Evolutionary conservation across 345 rosid genomes (phyloP).

Genomic region (Eucalyptus polyanthemos): DNA sequence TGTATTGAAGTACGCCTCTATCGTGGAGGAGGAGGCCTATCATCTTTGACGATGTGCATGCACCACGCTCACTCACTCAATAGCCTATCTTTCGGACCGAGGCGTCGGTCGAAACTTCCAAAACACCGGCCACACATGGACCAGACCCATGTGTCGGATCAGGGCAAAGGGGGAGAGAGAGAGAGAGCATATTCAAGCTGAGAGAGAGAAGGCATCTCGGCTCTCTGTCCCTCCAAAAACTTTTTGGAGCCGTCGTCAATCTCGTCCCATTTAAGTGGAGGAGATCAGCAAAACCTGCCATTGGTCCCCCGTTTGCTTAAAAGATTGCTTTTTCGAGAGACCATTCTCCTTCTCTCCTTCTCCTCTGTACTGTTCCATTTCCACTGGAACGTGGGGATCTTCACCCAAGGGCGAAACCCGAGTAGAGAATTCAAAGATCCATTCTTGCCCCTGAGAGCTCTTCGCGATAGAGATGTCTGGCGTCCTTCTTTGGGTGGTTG

Average conservation of each 20-base stretch:
- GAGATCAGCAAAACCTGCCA: not conserved
- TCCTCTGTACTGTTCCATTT: not conserved
- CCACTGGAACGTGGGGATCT: not conserved
- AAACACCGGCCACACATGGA: not conserved
- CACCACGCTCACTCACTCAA: not conserved
- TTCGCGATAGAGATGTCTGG: conserved; percentile 5
- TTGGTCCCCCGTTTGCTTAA: not conserved
- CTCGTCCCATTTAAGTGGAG: not conserved
- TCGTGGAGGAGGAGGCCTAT: not conserved
- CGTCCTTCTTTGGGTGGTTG: conserved; percentile 25
- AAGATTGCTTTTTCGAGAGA: not conserved
- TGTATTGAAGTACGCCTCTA: not conserved
- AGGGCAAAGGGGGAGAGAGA: not conserved
- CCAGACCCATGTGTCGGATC: not conserved
- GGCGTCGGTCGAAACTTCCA: not conserved
- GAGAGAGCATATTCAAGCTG: not conserved
- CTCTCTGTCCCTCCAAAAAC: not conserved
- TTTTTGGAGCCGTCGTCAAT: not conserved
- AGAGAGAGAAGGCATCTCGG: not conserved
- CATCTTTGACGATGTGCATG: not conserved
- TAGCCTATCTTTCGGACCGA: not conserved
- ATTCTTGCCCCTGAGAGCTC: not conserved
- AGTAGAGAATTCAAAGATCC: not conserved
- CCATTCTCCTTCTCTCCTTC: not conserved
- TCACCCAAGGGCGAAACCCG: not conserved